Base-by-base conservation (phyloP, 768 basidiomycete genomes). In the Rossbeevera mucosa region DNA sequence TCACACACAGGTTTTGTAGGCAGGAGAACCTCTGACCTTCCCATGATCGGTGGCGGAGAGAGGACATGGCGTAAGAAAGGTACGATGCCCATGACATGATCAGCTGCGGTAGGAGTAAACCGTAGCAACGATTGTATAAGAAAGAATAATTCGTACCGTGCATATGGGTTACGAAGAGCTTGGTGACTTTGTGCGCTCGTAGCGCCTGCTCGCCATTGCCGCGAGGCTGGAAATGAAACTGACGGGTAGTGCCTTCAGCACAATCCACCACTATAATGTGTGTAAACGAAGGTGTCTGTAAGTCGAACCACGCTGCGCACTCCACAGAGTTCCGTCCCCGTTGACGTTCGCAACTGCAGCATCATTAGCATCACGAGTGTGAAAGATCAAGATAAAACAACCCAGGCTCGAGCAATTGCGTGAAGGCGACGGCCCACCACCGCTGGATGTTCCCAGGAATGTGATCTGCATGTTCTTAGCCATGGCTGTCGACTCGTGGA, bases 91-190 rank as follows among this genome's bases (percentile, higher is more conserved):
- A 87, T 83, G 42, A 80, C 76, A 67, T 92, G 88, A 66, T 90
- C 86, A 30, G 81, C 89, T 80, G 28, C 51, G 55, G 40, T 40
- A 44, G 42, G 42, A 29, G 38, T 51, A 28, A 64, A 9, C 8
- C 18, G 25, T 12, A 8, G 13, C 24, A 14, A 16, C 12, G 12
- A 29, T n/a, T 21, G 5, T 20, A 26, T 7, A 28, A 38, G 14
- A 38, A 38, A 26, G 14, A 3, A 7, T 7, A 13, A 12, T 33
- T n/a, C 29, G 57, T 14, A 84, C 91, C 81, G 61, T 93, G 91
- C 81, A 91, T 83, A 59, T 92, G 91, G 2, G 91, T 92, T 47
- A 93, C 75, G 65, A 93, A 91, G 41, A 94, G 77, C 61, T 85
- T 88, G 3, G 70, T 68, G 25, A 92, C 73, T 52, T 71, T 79